A percentile compares a stretch with the other conserved stretches of the same genome.
phyloP scores from a whole-genome alignment of 2,329 filamentous ascomycete species.

The Pseudocercospora macadamiae region DNA sequence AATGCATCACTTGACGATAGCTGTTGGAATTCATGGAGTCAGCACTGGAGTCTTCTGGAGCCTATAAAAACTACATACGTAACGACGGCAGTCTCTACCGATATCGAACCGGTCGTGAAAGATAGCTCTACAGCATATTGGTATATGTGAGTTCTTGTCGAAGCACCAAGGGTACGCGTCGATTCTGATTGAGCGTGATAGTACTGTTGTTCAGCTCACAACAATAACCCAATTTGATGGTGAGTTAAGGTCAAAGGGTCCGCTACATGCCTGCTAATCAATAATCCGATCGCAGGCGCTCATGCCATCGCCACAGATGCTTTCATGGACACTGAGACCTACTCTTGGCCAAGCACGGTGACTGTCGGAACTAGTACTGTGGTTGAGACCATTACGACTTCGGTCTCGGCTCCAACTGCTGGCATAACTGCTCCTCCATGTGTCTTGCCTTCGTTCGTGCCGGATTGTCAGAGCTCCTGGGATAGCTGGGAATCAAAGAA shows the following conservation, averaged over 20 bases:
- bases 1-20: conserved; percentile 3
- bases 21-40: conserved; percentile 7
- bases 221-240: not conserved
- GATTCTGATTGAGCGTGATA: too few species aligned
- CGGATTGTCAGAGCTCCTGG: conserved; percentile 21
- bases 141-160: too few species aligned
- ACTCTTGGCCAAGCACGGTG: not conserved
- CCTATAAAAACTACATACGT: conserved; percentile 1
- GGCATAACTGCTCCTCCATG: conserved; percentile 15
- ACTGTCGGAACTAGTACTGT: not conserved
- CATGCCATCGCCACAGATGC: conserved; percentile 2
- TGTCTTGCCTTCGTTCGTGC: conserved; percentile 14
- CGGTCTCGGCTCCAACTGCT: not conserved
- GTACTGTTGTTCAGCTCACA: not conserved
- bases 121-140: not conserved
- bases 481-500: conserved; percentile 3
- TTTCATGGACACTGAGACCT: conserved; percentile 3
- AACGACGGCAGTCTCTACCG: not conserved
- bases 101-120: not conserved
- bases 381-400: not conserved
- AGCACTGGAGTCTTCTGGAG: conserved; percentile 1
- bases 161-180: too few species aligned
- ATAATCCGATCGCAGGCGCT: not conserved
- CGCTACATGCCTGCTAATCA: not conserved
- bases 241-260: not conserved